Percentiles rank a stretch among this genome's conserved stretches.
Conservation (phyloP, 2,329 filamentous ascomycete species). For the Lasiodiplodia citricola region DNA sequence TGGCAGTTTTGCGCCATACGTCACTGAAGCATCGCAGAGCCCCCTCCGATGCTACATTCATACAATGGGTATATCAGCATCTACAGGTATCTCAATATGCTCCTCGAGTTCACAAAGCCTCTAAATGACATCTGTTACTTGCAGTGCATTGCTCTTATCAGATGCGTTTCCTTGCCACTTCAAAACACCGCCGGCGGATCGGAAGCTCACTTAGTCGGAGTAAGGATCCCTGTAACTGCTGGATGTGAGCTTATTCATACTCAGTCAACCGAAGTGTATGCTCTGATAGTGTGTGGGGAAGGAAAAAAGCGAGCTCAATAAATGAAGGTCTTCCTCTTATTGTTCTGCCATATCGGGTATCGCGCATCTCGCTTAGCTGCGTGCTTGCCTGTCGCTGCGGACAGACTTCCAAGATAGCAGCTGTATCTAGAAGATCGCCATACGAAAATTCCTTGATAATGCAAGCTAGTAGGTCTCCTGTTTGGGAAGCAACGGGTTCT, state of each 20-base stretch:
- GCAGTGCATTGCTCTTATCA: neutral
- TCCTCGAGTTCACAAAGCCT: neutral
- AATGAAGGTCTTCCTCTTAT: neutral
- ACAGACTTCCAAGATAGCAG: neutral
- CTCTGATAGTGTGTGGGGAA: neutral
- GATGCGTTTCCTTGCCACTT: neutral
- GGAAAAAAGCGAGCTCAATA: neutral
- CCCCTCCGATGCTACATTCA: neutral
- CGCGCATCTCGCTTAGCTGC: constrained; percentile 5
- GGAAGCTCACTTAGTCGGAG: neutral
- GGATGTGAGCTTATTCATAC: neutral
- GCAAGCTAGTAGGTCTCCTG: too few species aligned
- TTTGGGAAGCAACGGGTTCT: too few species aligned
- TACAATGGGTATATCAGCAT: neutral
- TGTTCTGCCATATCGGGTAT: constrained; percentile 11
- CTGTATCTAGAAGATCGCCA: too few species aligned
- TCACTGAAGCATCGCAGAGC: constrained; percentile 1
- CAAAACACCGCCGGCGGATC: neutral
- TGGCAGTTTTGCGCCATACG: neutral
- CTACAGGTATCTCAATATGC: neutral
- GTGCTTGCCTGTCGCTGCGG: neutral
- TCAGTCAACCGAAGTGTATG: neutral
- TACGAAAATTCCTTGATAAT: too few species aligned
- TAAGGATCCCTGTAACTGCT: neutral
- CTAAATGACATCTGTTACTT: neutral